Percentiles rank a stretch among this genome's conserved stretches.
Conservation (phyloP, 805 yeast species). For the Starmerella potacharoeniae region DNA sequence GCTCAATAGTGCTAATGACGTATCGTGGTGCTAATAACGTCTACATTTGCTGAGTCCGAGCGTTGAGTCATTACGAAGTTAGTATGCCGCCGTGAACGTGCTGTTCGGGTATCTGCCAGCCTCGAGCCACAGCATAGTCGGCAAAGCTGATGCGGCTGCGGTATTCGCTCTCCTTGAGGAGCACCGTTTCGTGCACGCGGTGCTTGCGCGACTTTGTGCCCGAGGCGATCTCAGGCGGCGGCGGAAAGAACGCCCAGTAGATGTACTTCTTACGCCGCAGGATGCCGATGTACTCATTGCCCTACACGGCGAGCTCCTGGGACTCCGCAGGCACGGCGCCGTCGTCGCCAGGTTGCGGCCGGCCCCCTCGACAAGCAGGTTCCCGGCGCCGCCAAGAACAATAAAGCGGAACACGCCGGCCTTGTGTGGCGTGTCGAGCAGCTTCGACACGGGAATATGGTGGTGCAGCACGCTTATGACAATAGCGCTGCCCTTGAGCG, state of each 20-base stretch:
- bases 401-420: constrained; percentile 13
- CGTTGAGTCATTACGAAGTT: background rate
- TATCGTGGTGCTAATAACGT: too few species aligned
- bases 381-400: constrained; percentile 16
- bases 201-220: constrained; percentile 8
- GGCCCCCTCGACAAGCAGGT: constrained; percentile 1
- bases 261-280: constrained; percentile 2
- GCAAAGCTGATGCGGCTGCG: constrained; percentile 14
- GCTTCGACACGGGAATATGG: constrained; percentile 1
- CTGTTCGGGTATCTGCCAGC: constrained; percentile 4
- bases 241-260: constrained; percentile 15
- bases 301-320: constrained; percentile 5
- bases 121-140: constrained; percentile 14
- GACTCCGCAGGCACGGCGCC: constrained; percentile 12
- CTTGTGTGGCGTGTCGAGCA: constrained; percentile 2
- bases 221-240: constrained; percentile 7
- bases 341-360: constrained; percentile 11
- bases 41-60: too few species aligned
- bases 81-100: constrained; percentile 14
- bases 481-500: constrained; percentile 11
- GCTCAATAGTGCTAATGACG: too few species aligned
- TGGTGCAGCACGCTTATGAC: constrained; percentile 9
- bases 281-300: constrained; percentile 2
- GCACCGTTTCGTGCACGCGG: constrained; percentile 8
- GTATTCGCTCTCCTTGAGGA: constrained; percentile 8